Evolutionary conservation across 306 rosid species (phyloP), one percentile per base, ranked within the genome.

Genomic region (Fragaria iinumae): DNA sequence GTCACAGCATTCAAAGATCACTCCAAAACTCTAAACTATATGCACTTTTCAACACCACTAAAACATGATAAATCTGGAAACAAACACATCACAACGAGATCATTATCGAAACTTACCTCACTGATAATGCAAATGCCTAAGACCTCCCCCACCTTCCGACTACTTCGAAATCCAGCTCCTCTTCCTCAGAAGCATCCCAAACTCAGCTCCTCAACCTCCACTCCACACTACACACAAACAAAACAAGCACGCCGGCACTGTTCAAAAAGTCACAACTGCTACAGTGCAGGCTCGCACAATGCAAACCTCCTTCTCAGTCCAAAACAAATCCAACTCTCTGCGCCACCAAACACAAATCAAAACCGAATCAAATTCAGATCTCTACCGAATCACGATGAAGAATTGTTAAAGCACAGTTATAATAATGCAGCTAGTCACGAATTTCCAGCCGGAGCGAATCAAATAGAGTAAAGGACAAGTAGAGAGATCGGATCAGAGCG

Each of bases 401-500:
- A 18, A 59, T 9, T 29, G 32, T 71, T 11, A 41, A 18, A 32
- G 62, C 52, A 43, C 71, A 72, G 25, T 48, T n/a, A 55, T 27
- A 39, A 72, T 1, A 56, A 76, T 38, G 78, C 13, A 71, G 70
- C 59, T 49, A 48, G 53, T 41, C 64, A 63, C 38, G 27, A 60
- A 76, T 45, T 80, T 17, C 17, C 16, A 63, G 49, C 20, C 25
- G 8, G 34, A 59, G 38, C 12, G 67, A n/a, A 66, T 12, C n/a
- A 25, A 77, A 6, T 32, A 50, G 34, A 64, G 64, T 45, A 17
- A 34, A 64, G 18, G 50, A 78, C 6, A 56, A n/a, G 75, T 66
- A 43, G 43, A 63, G 64, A 86, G 85, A 90, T 86, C 90, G 56
- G 95, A 90, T 88, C 97, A 80, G 85, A 80, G 77, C 18, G 71